Evolutionary conservation across 2,329 filamentous ascomycete species (phyloP).

Genomic region (Pseudocercospora vitis): DNA sequence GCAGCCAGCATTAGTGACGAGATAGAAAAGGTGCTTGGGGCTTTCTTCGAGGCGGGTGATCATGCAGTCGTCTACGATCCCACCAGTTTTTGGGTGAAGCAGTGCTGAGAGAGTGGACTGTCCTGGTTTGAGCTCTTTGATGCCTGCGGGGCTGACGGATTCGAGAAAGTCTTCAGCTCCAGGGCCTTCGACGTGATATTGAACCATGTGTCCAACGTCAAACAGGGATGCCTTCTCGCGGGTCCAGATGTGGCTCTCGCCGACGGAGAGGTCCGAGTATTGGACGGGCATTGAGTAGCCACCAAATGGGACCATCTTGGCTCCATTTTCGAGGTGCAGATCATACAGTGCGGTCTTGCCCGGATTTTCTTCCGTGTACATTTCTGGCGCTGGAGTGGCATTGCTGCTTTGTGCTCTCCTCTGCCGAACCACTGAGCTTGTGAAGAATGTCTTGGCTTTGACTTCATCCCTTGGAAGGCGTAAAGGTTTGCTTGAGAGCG

Average conservation of each 20-base stretch:
- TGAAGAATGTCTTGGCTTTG: constrained; percentile 23
- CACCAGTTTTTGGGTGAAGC: constrained; percentile 75
- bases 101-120: constrained; percentile 82
- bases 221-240: constrained; percentile 85
- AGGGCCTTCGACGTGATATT: constrained; percentile 80
- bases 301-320: constrained; percentile 95
- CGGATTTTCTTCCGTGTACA: constrained; percentile 34
- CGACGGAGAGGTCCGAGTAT: constrained; percentile 74
- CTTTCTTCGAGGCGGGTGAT: constrained; percentile 72
- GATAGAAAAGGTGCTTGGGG: constrained; percentile 65
- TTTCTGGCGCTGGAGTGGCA: constrained; percentile 32
- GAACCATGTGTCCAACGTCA: constrained; percentile 94
- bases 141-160: constrained; percentile 74
- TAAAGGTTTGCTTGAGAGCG: constrained; percentile 10
- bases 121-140: constrained; percentile 64
- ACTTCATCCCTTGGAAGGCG: constrained; percentile 17
- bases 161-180: constrained; percentile 80
- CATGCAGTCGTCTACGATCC: constrained; percentile 92
- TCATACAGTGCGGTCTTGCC: constrained; percentile 70
- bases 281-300: constrained; percentile 91
- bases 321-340: constrained; percentile 73
- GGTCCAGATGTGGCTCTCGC: constrained; percentile 87
- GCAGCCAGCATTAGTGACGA: constrained; percentile 93
- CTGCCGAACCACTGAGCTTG: constrained; percentile 24
- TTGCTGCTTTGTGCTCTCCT: constrained; percentile 31